A percentile compares a stretch with the other conserved stretches of the same genome.
Conservation (phyloP, 2,329 filamentous ascomycete genomes). For the Anthostomella pinea region DNA sequence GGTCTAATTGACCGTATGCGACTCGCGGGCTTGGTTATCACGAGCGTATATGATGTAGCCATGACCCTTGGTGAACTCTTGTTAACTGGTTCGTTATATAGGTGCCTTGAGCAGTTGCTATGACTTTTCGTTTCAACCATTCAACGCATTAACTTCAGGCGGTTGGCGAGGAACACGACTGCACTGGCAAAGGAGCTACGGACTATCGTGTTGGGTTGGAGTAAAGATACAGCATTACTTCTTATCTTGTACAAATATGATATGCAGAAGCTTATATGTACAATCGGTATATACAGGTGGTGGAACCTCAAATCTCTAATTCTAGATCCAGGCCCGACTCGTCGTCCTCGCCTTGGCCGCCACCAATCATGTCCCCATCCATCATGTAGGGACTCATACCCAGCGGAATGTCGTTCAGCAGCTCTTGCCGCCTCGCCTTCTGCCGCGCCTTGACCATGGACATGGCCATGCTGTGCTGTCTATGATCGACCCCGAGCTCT, state of each 20-base stretch:
- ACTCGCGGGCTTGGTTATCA: too few relatives aligned
- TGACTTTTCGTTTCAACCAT: too few relatives aligned
- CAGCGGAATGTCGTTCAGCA: slow-evolving; percentile 23
- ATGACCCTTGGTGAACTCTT: too few relatives aligned
- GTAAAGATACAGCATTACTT: slow-evolving; percentile 7
- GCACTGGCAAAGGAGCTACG: background rate
- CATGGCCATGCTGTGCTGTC: slow-evolving; percentile 70
- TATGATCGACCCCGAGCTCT: slow-evolving; percentile 68
- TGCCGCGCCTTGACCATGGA: slow-evolving; percentile 71
- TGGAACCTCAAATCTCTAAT: slow-evolving; percentile 3
- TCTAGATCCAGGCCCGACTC: slow-evolving; percentile 10
- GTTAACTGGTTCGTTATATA: too few relatives aligned
- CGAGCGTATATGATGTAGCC: too few relatives aligned
- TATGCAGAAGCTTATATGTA: slow-evolving; percentile 7
- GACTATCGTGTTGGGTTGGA: background rate
- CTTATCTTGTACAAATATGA: slow-evolving; percentile 6
- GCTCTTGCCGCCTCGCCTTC: slow-evolving; percentile 30
- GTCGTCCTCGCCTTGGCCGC: slow-evolving; percentile 11
- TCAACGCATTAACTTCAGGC: too few relatives aligned
- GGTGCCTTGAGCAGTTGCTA: too few relatives aligned
- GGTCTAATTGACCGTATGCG: too few relatives aligned
- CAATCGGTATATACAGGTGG: slow-evolving; percentile 9
- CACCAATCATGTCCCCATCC: slow-evolving; percentile 25
- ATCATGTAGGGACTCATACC: slow-evolving; percentile 24
- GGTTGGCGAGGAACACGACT: background rate